These are phyloP conservation scores for Albatrellus ellisii DNA, from an alignment of 768 basidiomycete species.

Conservation along the genomic window DNA sequence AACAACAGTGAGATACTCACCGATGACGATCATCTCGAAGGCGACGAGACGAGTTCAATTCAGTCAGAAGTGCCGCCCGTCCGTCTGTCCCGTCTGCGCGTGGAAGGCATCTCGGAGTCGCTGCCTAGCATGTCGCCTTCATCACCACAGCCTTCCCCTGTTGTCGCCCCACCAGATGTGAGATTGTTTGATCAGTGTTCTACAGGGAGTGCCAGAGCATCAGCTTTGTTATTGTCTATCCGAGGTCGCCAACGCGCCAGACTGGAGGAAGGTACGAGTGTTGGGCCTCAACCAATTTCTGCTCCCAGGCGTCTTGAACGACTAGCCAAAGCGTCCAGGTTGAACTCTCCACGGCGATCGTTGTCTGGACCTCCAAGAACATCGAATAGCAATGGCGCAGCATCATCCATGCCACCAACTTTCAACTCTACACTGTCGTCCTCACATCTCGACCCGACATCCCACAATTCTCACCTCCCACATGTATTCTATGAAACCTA, in stretches of 20 bases:
- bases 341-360: conserved; percentile 22
- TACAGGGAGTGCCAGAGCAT: neutral
- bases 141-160: neutral
- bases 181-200: neutral
- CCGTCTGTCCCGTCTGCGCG: neutral
- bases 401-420: conserved; percentile 6
- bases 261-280: neutral
- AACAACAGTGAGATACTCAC: conserved; percentile 52
- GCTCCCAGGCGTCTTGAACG: conserved; percentile 9
- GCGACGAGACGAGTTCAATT: conserved; percentile 51
- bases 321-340: conserved; percentile 15
- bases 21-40: conserved; percentile 57
- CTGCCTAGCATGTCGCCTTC: conserved; percentile 7
- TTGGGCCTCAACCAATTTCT: conserved; percentile 2
- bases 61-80: conserved; percentile 6
- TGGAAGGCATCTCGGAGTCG: conserved; percentile 5
- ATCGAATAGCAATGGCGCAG: conserved; percentile 2
- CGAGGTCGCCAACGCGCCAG: neutral
- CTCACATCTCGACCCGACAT: conserved; percentile 6
- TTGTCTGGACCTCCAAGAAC: conserved; percentile 20
- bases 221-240: neutral
- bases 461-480: conserved; percentile 1
- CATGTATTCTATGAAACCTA: conserved; percentile 14
- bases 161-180: neutral
- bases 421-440: conserved; percentile 11